These are phyloP conservation scores for Colletotrichum sp. DNA, from an alignment of 2,329 filamentous ascomycete genomes.

Conservation along the genomic window DNA sequence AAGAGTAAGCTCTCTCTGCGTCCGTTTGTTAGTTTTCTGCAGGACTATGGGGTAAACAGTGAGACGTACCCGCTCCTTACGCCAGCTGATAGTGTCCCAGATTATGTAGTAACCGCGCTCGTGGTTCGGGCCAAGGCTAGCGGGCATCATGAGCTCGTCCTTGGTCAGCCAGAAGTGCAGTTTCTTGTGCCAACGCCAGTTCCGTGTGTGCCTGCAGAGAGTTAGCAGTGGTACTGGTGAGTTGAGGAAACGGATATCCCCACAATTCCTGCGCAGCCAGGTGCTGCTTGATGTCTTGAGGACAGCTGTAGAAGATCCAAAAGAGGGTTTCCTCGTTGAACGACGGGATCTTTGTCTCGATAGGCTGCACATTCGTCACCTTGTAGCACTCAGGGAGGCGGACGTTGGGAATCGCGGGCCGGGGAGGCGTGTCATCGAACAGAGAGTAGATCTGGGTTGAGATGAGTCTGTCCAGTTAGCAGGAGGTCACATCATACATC, in stretches of 20 bases:
- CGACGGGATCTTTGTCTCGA: constrained; percentile 68
- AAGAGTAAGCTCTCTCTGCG: constrained; percentile 63
- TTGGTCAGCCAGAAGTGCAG: constrained; percentile 71
- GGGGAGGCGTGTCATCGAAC: constrained; percentile 63
- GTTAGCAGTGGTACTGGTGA: background rate
- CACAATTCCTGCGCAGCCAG: constrained; percentile 69
- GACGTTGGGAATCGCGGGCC: constrained; percentile 62
- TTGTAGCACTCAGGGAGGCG: constrained; percentile 70
- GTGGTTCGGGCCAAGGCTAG: constrained; percentile 60
- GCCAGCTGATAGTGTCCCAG: constrained; percentile 68
- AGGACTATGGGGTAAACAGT: background rate
- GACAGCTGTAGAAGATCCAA: constrained; percentile 73
- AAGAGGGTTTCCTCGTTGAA: constrained; percentile 74
- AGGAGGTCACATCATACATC: background rate
- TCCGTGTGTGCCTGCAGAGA: constrained; percentile 58
- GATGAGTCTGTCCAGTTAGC: constrained; percentile 48
- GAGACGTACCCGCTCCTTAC: constrained; percentile 63
- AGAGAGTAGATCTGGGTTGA: constrained; percentile 66
- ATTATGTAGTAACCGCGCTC: constrained; percentile 72
- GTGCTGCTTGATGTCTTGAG: constrained; percentile 66
- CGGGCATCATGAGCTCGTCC: constrained; percentile 69
- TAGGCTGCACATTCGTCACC: constrained; percentile 68
- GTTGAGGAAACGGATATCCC: constrained; percentile 28
- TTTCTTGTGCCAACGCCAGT: constrained; percentile 74
- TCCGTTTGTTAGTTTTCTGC: background rate